Evolutionary conservation across 2,329 filamentous ascomycete genomes (phyloP), one percentile per base, ranked within the genome.

Genomic region (Fusarium tanahbumbuense): DNA sequence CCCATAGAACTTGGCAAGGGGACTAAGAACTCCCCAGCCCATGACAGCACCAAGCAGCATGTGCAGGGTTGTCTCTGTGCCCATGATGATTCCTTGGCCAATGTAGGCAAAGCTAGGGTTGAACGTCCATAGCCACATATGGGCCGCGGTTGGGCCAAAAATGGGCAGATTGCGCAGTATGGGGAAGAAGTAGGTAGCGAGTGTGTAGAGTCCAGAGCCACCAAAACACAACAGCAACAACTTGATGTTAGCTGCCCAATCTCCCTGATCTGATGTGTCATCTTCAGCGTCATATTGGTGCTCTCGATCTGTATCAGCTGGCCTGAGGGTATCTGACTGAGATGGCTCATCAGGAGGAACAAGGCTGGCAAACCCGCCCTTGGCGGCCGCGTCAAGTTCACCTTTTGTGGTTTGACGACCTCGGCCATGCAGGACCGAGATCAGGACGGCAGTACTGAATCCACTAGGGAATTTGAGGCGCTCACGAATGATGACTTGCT

Each of bases 41-140:
- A 98, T 76, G 18, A 97, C 78, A 6, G 96, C 94, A 8, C 96
- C 96, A 4, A 98, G 82, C 2, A 97, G 87, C 96, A 99, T 99
- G 74, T 98, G 95, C 55, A 97, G 86, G 5, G 95, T 98, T 0
- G 96, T 99, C 41, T 93, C 91, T 6, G 95, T 93, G 0, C 96
- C 96, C 96, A 99, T 99, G 76, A 99, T 98, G 67, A 99, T 97
- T 13, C 96, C 96, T 81, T 99, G 96, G 0, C 96, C 96, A 27
- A 98, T 90, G 78, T 99, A 99, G 4, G 96, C 96, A n/a, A 97
- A 91, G 47, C 94, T 98, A 0, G 96, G 96, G 72, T 99, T 99
- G 9, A 99, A 83, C 1, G 93, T 96, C 96, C 96, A 99, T 2
- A 98, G 87, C 95, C 95, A 99, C 3, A 88, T 88, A 2, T 87